These are phyloP conservation scores for Grosmannia serpens DNA, from an alignment of 2,329 filamentous ascomycete species.

Conservation along the genomic window DNA sequence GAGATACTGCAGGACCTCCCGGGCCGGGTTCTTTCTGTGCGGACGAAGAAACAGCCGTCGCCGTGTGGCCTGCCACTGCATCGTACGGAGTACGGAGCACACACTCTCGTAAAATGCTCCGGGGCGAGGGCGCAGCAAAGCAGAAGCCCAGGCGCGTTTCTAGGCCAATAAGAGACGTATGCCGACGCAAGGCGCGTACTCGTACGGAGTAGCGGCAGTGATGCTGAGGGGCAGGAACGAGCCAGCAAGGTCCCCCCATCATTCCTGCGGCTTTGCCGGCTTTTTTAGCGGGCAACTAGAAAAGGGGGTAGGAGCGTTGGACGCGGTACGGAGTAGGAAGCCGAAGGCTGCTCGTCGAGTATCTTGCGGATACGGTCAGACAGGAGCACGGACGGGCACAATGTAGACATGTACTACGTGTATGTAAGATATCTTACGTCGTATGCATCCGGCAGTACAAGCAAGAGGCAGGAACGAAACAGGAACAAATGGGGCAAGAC, in stretches of 20 bases:
- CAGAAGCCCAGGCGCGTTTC: background rate
- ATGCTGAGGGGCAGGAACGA: background rate
- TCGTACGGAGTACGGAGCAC: no score
- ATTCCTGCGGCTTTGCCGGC: background rate
- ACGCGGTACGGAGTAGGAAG: background rate
- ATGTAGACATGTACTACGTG: no score
- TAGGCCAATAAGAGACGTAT: background rate
- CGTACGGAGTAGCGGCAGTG: background rate
- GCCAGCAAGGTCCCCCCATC: background rate
- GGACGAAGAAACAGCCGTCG: background rate
- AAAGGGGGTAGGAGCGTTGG: background rate
- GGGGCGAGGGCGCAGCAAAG: background rate
- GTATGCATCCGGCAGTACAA: background rate
- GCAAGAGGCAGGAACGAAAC: no score
- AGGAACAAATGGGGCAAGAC: no score
- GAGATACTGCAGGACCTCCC: background rate
- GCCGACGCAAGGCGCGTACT: background rate
- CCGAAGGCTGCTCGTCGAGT: background rate
- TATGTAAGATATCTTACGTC: background rate
- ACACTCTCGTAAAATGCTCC: no score
- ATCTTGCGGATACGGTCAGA: background rate
- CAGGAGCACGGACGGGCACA: background rate
- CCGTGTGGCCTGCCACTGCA: background rate
- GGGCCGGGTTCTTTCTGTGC: no score
- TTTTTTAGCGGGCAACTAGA: background rate